Evolutionary conservation across 2,329 filamentous ascomycete species (phyloP).

Genomic region (Nakataea oryzae): DNA sequence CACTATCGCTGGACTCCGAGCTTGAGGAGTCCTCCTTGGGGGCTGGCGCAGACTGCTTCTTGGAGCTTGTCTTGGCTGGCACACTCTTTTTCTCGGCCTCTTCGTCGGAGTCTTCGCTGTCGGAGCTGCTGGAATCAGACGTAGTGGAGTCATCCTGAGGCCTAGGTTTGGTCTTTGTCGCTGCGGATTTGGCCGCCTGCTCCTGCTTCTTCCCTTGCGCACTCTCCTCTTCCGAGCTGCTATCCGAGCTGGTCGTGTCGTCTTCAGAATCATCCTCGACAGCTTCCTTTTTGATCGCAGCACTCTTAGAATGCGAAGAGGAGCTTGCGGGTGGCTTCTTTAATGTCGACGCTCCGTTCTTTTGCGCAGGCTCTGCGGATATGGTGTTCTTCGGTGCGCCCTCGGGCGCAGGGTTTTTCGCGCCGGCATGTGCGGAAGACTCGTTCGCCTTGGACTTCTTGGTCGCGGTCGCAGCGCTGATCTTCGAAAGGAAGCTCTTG

Average conservation of each 20-base stretch:
- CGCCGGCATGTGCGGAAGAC: background rate
- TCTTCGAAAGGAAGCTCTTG: conserved; percentile 2
- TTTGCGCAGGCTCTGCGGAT: background rate
- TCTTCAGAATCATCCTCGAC: background rate
- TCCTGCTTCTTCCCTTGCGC: background rate
- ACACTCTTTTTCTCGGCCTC: conserved; percentile 3
- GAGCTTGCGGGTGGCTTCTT: background rate
- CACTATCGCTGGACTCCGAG: conserved; percentile 13
- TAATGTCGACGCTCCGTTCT: background rate
- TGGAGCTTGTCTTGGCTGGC: conserved; percentile 9
- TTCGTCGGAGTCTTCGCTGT: background rate
- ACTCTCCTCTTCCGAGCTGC: conserved; percentile 1
- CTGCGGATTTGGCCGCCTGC: background rate
- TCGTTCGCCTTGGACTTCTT: background rate
- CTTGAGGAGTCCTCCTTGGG: conserved; percentile 11
- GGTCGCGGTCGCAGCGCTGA: conserved; percentile 9
- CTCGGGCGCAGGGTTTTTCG: background rate
- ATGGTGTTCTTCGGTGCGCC: background rate
- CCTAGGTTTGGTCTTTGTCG: background rate
- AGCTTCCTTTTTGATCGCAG: background rate
- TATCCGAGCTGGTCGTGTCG: background rate
- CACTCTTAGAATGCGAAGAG: background rate
- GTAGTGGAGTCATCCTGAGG: background rate
- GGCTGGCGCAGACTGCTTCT: background rate
- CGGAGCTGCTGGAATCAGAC: background rate